phyloP scores from a whole-genome alignment of 75 land plant species.

The Sequoiadendron giganteum region DNA sequence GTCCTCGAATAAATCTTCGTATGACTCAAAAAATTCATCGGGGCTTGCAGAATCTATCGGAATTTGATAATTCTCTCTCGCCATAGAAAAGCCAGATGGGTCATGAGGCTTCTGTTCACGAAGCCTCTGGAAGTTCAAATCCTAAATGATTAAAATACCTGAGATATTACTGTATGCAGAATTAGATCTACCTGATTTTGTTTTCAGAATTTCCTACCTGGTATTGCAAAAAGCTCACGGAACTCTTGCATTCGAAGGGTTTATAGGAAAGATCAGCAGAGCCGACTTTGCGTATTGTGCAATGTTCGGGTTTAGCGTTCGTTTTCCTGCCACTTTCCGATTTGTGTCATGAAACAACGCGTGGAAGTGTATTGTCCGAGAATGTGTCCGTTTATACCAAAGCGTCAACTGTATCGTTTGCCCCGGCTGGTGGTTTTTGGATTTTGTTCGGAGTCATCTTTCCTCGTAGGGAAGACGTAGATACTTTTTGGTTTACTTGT shows the following conservation, averaged over 20 bases:
- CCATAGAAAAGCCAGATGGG: not conserved
- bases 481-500: too few species aligned
- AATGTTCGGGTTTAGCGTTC: not conserved
- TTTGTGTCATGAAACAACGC: not conserved
- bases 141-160: not conserved
- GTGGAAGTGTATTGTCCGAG: not conserved
- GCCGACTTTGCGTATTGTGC: not conserved
- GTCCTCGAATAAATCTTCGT: conserved; percentile 11
- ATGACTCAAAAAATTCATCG: conserved; percentile 9
- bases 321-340: not conserved
- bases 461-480: too few species aligned
- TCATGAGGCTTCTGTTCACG: not conserved
- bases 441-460: too few species aligned
- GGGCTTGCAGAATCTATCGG: not conserved
- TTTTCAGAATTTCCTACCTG: not conserved
- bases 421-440: too few species aligned
- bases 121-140: not conserved
- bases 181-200: not conserved
- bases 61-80: conserved; percentile 2
- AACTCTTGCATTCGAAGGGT: not conserved
- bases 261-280: not conserved
- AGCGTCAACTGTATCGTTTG: not conserved
- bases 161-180: not conserved
- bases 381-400: not conserved
- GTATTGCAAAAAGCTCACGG: not conserved